Evolutionary conservation across 306 rosid species (phyloP), one percentile per base, ranked within the genome.

Genomic region (Vigna hirtella): DNA sequence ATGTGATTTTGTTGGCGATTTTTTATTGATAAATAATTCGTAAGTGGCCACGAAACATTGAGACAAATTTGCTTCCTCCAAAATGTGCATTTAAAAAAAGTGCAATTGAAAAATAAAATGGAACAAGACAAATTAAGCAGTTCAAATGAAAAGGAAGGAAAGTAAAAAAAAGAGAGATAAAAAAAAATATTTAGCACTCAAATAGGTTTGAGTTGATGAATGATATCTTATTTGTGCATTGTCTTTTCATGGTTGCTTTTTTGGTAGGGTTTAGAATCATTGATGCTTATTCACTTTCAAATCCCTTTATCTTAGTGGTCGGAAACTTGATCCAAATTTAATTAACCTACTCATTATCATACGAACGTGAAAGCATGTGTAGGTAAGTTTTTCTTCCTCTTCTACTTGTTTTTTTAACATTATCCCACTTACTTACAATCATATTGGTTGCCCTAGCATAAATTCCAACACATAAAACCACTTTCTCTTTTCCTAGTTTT

Each of bases 211-310:
- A 56, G 55, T 7, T 36, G 13, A 28, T 22, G 66, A 36, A 72
- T 72, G 10, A 40, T 12, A 55, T 38, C 1, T 15, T 22, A 22
- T 55, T 36, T 36, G 34, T 18, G 66, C 3, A 40, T 34, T 40
- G 53, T 53, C 66, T 13, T 53, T 55, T 13, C 5, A 42, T 73
- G 22, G 40, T 22, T 30, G 67, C 28, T 42, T 56, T 40, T 22
- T 73, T 36, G 53, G 51, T 56, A 22, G 67, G 43, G 56, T 22
- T 4, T 40, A 57, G 10, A 57, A 73, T 40, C 28, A 57, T 73
- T 73, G 56, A 32, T 57, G 67, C 43, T 56, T 70, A 30, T 14
- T 22, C 66, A 13, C 68, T 57, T 71, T 57, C 4, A 56, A 73
- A 40, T 18, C 51, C 65, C 65, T 53, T 72, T 36, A 36, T 34